phyloP scores from a whole-genome alignment of 2,329 filamentous ascomycete genomes.

The Pezicula rhizophila region DNA sequence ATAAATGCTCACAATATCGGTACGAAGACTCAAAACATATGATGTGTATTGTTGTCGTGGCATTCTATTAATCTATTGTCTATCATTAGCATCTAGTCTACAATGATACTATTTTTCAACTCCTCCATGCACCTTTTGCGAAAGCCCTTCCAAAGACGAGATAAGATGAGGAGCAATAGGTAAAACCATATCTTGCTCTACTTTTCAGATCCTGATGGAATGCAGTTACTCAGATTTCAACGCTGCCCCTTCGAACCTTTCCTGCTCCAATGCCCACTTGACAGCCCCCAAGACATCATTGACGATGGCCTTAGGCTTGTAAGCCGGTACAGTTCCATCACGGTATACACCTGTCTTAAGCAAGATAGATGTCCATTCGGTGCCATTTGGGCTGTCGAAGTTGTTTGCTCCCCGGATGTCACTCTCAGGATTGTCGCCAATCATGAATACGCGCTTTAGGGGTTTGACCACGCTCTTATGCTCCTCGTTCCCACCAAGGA shows the following conservation, averaged over 20 bases:
- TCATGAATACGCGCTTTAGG: constrained; percentile 83
- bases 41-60: too few species aligned
- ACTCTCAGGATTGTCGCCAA: constrained; percentile 83
- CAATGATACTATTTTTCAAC: too few species aligned
- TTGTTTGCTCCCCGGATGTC: constrained; percentile 85
- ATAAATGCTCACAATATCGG: too few species aligned
- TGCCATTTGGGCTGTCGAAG: constrained; percentile 60
- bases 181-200: too few species aligned
- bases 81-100: too few species aligned
- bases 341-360: constrained; percentile 76
- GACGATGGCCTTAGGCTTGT: constrained; percentile 59
- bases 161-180: too few species aligned
- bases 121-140: too few species aligned
- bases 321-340: constrained; percentile 46
- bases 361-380: constrained; percentile 71
- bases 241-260: constrained; percentile 28
- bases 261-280: constrained; percentile 62
- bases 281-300: constrained; percentile 74
- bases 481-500: constrained; percentile 12
- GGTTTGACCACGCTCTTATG: constrained; percentile 30
- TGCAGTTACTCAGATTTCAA: too few species aligned
- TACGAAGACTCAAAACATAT: too few species aligned
- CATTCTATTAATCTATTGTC: too few species aligned
- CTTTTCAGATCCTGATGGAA: too few species aligned
- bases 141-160: too few species aligned